Conservation (phyloP, 2,329 filamentous ascomycete species). For the Trichoderma lentiforme region DNA sequence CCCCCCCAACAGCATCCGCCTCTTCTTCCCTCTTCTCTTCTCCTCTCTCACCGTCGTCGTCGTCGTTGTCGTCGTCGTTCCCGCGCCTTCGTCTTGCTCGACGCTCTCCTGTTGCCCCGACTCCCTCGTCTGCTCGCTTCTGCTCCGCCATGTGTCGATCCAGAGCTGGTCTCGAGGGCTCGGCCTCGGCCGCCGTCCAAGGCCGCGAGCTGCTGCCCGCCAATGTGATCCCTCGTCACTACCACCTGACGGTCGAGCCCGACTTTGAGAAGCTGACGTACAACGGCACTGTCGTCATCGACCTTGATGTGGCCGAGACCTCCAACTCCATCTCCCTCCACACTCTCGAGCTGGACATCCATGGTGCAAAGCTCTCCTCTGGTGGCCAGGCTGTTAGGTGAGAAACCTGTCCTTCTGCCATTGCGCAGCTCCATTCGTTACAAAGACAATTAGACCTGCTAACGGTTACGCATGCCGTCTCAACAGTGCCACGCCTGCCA, state of each 20-base stretch:
- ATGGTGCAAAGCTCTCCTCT: conserved; percentile 50
- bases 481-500: conserved; percentile 32
- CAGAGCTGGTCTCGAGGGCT: conserved; percentile 16
- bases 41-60: neutral
- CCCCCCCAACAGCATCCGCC: neutral
- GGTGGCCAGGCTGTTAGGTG: conserved; percentile 51
- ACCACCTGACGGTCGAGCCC: conserved; percentile 87
- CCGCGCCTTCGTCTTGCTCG: neutral
- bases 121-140: conserved; percentile 7
- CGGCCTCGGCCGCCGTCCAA: conserved; percentile 23
- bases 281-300: conserved; percentile 78
- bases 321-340: conserved; percentile 84
- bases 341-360: conserved; percentile 80
- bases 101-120: neutral
- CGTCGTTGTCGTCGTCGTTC: neutral
- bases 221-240: conserved; percentile 90
- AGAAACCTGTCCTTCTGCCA: conserved; percentile 5
- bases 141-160: conserved; percentile 19
- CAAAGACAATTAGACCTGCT: neutral
- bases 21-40: neutral
- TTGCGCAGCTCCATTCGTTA: neutral
- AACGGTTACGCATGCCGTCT: neutral
- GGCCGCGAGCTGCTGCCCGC: conserved; percentile 78
- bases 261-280: conserved; percentile 86
- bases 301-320: conserved; percentile 82